These are phyloP conservation scores for Aquilaria agallochum DNA, from an alignment of 441 rosid species.

Conservation along the genomic window DNA sequence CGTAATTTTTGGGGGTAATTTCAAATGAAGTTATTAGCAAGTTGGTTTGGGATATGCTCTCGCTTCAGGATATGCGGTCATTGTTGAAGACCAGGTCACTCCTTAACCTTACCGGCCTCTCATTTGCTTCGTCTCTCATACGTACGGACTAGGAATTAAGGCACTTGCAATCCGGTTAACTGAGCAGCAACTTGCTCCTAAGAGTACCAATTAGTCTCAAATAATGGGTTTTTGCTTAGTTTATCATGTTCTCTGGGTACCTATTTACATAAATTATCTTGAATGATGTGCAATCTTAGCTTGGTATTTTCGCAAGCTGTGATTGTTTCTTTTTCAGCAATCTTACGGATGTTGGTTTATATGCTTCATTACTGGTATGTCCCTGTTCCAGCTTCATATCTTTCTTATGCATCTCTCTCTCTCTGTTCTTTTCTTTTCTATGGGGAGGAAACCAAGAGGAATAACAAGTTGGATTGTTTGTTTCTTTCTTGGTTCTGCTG, in stretches of 20 bases:
- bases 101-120: no score
- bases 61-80: slow-evolving; percentile 45
- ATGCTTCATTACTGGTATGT: slow-evolving; percentile 66
- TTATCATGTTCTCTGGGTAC: not conserved
- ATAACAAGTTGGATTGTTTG: not conserved
- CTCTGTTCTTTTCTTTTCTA: no score
- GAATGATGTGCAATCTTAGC: slow-evolving; percentile 29
- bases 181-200: no score
- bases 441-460: not conserved
- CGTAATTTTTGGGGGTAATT: no score
- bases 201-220: no score
- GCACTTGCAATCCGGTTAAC: no score
- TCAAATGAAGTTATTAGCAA: no score
- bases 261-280: not conserved
- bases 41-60: slow-evolving; percentile 22
- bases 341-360: slow-evolving; percentile 75
- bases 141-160: no score
- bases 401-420: not conserved
- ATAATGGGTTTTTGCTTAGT: not conserved
- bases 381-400: not conserved
- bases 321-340: slow-evolving; percentile 65
- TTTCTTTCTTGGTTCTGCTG: not conserved
- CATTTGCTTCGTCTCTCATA: no score
- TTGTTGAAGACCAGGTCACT: slow-evolving; percentile 65
- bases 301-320: slow-evolving; percentile 66